phyloP scores from a whole-genome alignment of 1,139 yeast species.

The Lodderomyces theae region DNA sequence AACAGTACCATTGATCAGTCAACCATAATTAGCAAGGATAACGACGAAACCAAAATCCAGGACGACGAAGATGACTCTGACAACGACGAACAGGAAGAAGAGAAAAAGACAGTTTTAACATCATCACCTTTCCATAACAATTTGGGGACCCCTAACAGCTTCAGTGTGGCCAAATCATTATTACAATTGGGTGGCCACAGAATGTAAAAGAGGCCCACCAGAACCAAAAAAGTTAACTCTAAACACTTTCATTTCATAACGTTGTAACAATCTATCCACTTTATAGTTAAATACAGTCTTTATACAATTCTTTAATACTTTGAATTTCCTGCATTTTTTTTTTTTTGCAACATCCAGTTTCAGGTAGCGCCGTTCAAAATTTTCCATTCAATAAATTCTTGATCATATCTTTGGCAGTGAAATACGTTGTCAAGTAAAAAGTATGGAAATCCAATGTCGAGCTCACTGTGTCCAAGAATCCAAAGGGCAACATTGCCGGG shows the following conservation, averaged over 20 bases:
- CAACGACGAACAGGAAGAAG: constrained; percentile 5
- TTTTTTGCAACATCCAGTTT: neutral
- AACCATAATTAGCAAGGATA: constrained; percentile 6
- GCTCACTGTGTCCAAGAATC: constrained; percentile 73
- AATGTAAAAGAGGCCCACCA: constrained; percentile 15
- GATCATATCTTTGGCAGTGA: constrained; percentile 78
- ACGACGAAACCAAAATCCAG: constrained; percentile 5
- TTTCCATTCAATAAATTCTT: constrained; percentile 67
- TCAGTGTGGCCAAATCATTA: constrained; percentile 48
- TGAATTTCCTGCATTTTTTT: neutral
- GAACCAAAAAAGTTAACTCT: neutral
- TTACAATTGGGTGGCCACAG: constrained; percentile 39
- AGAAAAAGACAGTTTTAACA: constrained; percentile 18
- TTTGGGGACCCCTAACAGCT: constrained; percentile 51
- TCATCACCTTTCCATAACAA: constrained; percentile 32
- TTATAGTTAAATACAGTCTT: neutral
- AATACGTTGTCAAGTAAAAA: constrained; percentile 61
- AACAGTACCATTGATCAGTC: constrained; percentile 13
- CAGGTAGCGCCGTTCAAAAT: constrained; percentile 33
- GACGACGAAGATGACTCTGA: constrained; percentile 9
- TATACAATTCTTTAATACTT: neutral
- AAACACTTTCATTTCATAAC: neutral
- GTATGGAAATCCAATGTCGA: constrained; percentile 79
- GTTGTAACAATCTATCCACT: constrained; percentile 1
- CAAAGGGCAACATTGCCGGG: constrained; percentile 97